These are phyloP conservation scores for Fraxinus americana DNA, from an alignment of 257 asterid genomes.

Conservation along the genomic window DNA sequence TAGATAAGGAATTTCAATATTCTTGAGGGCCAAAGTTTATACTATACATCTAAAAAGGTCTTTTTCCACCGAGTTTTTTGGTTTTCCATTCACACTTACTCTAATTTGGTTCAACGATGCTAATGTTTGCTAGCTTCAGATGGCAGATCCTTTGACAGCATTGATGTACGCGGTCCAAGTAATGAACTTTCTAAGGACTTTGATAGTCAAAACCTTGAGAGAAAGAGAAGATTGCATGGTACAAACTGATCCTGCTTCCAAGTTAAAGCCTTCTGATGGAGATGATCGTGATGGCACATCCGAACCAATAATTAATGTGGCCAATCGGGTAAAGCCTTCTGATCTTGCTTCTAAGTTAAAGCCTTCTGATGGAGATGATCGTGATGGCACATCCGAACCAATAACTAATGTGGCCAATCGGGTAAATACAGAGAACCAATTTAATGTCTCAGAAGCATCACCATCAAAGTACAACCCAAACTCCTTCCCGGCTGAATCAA, in stretches of 20 bases:
- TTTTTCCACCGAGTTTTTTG: background rate
- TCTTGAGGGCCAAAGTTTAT: too few species aligned
- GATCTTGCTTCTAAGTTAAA: slow-evolving; percentile 34
- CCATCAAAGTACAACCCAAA: slow-evolving; percentile 11
- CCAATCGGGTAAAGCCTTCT: background rate
- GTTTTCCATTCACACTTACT: background rate
- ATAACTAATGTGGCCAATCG: slow-evolving; percentile 13
- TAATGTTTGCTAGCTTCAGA: slow-evolving; percentile 40
- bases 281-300: slow-evolving; percentile 36
- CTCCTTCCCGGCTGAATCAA: slow-evolving; percentile 30
- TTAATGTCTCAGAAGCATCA: slow-evolving; percentile 17
- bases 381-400: slow-evolving; percentile 25
- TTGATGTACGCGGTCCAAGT: slow-evolving; percentile 74
- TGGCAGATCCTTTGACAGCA: slow-evolving; percentile 79
- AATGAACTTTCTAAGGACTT: slow-evolving; percentile 72
- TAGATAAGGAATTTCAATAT: too few species aligned
- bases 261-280: slow-evolving; percentile 47
- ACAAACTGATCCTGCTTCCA: slow-evolving; percentile 36
- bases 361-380: slow-evolving; percentile 54
- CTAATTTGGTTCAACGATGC: background rate
- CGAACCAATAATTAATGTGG: slow-evolving; percentile 21
- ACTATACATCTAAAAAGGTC: background rate
- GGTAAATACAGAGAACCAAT: slow-evolving; percentile 25
- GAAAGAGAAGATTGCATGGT: slow-evolving; percentile 50
- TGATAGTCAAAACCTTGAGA: slow-evolving; percentile 49